Evolutionary conservation across 1,139 yeast species (phyloP), one percentile per base, ranked within the genome.

Genomic region (Tardiomyces blankii): DNA sequence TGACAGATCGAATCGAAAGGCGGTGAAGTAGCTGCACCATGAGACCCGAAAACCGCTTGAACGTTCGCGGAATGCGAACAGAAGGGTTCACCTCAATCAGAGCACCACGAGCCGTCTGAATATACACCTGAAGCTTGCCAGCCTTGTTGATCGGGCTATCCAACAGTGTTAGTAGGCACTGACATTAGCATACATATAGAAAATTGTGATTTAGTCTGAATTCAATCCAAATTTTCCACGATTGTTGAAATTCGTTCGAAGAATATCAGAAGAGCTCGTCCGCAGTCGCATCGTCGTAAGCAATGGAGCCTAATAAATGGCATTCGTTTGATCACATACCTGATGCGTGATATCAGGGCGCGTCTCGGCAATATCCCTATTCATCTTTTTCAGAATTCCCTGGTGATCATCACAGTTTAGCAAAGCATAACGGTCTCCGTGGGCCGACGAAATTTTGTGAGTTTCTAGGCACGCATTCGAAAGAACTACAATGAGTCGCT

Each of bases 351-450:
- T 91, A 65, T 91, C 98, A 18, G 98, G 98, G 66, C 98, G 79
- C 5, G 96, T 97, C 63, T 91, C 98, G 42, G 96, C 89, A 55
- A 91, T 91, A 63, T 91, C 97, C 62, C 96, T 77, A 42, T 95
- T 95, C 94, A 89, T 87, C 63, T 88, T 89, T 65, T 93, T 83
- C 58, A 91, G 72, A 48, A 91, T 73, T 14, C 97, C 97, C 69
- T 91, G 98, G 64, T 91, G 98, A 65, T 91, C 98, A 65, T 91
- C 98, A 72, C 98, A 91, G 69, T 91, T 91, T 58, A 91, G 73
- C 52, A 91, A 70, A 0, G 95, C 96, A 61, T 83, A 91, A 63
- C 91, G 85, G 63, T 89, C 97, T 46, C 94, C 95, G 44, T 89
- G 88, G 25, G 84, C 76, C 8, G 82, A 78, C 11, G 86, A 80